Conservation (phyloP, 208 protist species). For the Angomonas desouzai region DNA sequence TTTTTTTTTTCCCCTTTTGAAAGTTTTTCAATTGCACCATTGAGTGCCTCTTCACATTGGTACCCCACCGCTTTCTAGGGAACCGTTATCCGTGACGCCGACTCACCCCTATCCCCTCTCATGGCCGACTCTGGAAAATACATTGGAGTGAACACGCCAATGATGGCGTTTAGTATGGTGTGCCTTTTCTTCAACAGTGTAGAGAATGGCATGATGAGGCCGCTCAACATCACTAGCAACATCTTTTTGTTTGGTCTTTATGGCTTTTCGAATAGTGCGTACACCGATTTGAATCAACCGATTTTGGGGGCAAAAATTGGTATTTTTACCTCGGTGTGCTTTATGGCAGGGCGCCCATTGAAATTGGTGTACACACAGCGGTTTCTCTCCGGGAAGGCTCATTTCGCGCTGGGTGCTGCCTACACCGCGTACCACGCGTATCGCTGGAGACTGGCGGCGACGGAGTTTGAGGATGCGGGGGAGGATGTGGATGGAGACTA, state of each 20-base stretch:
- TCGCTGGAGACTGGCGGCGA: conserved; percentile 27
- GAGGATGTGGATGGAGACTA: conserved; percentile 51
- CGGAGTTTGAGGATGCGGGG: conserved; percentile 70
- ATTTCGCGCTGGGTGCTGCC: conserved; percentile 52
- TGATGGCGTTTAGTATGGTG: conserved; percentile 44
- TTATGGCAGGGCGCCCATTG: conserved; percentile 47
- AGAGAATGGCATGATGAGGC: conserved; percentile 44
- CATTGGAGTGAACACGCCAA: conserved; percentile 63
- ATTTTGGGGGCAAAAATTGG: conserved; percentile 58
- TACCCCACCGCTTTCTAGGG: no score
- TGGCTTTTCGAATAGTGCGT: conserved; percentile 47
- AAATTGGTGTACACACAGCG: conserved; percentile 59
- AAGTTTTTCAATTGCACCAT: no score
- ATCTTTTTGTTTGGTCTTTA: conserved; percentile 38
- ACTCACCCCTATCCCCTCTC: neutral
- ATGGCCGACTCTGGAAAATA: conserved; percentile 9
- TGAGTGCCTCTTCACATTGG: no score
- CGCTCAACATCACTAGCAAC: conserved; percentile 66
- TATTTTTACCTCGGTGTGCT: conserved; percentile 34
- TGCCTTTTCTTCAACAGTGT: conserved; percentile 76
- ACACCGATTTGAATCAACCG: conserved; percentile 27
- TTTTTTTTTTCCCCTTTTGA: neutral
- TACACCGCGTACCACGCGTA: conserved; percentile 68
- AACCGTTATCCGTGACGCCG: no score
- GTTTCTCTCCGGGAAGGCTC: conserved; percentile 53